Base-by-base conservation (phyloP, 129 eudicot genomes). In the Heracleum sosnowskyi region DNA sequence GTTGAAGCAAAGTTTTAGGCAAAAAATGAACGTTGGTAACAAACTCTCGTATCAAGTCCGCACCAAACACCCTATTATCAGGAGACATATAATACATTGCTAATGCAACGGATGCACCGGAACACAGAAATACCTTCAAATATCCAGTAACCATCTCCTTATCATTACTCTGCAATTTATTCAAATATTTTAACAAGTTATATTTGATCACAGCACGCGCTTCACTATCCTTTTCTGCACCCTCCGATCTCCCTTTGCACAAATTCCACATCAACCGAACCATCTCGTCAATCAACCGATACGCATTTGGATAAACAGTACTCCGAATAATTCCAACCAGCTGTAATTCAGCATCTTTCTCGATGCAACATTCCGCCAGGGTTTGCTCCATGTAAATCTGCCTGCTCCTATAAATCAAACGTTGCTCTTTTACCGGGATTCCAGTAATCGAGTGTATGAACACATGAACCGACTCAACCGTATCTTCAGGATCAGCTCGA, bases 321-420 rank as follows among this genome's bases (percentile, higher is more conserved):
- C 93, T 90, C 79, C 97, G 74, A 92, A 95, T 88, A 0, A 90
- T 78, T 11, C 89, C 97, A 0, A 90, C 94, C 42, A 95, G 49
- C 53, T 91, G 90, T 45, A 95, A 17, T 0, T 73, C 74, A 0
- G 90, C 87, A 16, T 91, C 93, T 4, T 87, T 88, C 44, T 77
- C 76, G 0, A 91, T 76, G 15, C 31, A 28, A 55, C 91, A 91
- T 20, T 90, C 91, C 0, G 82, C 85, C 35, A 95, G 63, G 9
- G 92, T 77, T 17, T 87, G 82, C 63, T 91, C 96, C 82, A 84
- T 82, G 85, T 88, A 91, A 33, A 95, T 86, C 86, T 91, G 98
- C 80, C 85, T 87, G 0, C 97, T 93, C 0, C 85, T 55, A 71
- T 91, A 94, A 2, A 94, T 85, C 36, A 94, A 35, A 9, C 97